Evolutionary conservation across 306 rosid genomes (phyloP).

Genomic region (Glycyrrhiza uralensis): DNA sequence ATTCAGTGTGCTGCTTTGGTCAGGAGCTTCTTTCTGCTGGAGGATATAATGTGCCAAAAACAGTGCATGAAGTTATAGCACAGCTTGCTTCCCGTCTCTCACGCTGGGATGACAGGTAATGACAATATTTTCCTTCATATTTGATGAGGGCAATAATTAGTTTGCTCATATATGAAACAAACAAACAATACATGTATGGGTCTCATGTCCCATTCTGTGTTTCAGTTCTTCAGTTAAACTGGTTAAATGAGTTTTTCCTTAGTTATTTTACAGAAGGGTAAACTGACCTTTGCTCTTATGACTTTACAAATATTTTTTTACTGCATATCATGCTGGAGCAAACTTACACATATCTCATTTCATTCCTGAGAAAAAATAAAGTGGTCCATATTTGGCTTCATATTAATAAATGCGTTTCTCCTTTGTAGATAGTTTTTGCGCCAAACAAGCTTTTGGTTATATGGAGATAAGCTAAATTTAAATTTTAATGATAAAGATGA

Average conservation of each 20-base stretch:
- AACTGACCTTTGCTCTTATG: background rate
- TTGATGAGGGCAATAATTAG: background rate
- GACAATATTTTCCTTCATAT: background rate
- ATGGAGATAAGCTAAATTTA: background rate
- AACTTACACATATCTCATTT: background rate
- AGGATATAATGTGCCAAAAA: constrained; percentile 73
- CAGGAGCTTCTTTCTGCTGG: constrained; percentile 89
- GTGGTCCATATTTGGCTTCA: background rate
- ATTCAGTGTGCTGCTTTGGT: constrained; percentile 21
- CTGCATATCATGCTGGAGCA: background rate
- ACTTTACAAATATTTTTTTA: background rate
- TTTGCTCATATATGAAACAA: background rate
- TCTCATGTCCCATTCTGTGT: background rate
- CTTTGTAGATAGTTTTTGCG: background rate
- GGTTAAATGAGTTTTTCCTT: background rate
- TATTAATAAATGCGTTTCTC: constrained; percentile 1
- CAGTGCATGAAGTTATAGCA: constrained; percentile 91
- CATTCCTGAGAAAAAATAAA: background rate
- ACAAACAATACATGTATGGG: background rate
- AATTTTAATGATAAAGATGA: background rate
- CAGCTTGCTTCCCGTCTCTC: constrained; percentile 73
- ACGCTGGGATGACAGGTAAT: constrained; percentile 98
- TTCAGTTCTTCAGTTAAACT: background rate
- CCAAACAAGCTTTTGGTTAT: background rate
- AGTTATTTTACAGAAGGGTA: background rate